These are phyloP conservation scores for Thamnidium elegans DNA, from an alignment of 192 early-diverging fungal genomes.

Conservation along the genomic window DNA sequence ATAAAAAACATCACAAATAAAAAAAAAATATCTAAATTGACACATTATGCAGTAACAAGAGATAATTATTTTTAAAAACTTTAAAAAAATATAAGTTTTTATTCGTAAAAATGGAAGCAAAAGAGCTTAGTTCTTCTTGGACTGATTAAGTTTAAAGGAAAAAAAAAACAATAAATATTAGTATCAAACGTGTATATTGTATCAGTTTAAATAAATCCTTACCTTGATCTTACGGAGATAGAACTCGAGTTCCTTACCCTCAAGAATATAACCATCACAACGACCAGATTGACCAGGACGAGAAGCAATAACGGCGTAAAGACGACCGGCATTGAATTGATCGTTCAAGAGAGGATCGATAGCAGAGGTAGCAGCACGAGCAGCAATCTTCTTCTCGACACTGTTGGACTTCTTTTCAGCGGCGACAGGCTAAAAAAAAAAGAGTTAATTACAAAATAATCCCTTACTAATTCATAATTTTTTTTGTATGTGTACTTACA, in stretches of 20 bases:
- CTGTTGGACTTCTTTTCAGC: slow-evolving; percentile 88
- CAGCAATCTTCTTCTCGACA: slow-evolving; percentile 82
- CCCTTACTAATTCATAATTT: slow-evolving; percentile 5
- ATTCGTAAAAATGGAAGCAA: background rate
- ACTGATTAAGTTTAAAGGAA: slow-evolving; percentile 16
- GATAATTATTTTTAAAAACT: background rate
- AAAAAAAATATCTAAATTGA: background rate
- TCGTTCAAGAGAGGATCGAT: slow-evolving; percentile 87
- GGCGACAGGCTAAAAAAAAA: slow-evolving; percentile 46
- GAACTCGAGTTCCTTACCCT: slow-evolving; percentile 99
- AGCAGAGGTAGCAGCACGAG: slow-evolving; percentile 78
- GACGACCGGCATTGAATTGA: slow-evolving; percentile 93
- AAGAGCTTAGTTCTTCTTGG: slow-evolving; percentile 30
- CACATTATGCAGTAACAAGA: background rate
- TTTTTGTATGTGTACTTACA: slow-evolving; percentile 22
- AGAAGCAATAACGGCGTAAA: slow-evolving; percentile 90
- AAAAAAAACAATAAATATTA: too few species aligned
- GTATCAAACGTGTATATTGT: background rate
- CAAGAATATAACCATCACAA: slow-evolving; percentile 96
- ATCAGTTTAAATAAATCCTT: slow-evolving; percentile 38
- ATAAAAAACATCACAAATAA: background rate
- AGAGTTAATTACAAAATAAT: background rate
- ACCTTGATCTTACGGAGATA: slow-evolving; percentile 86
- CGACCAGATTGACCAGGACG: slow-evolving; percentile 98
- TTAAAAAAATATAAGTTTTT: background rate